phyloP scores from a whole-genome alignment of 2,329 filamentous ascomycete genomes.

The Colletotrichum costaricense region DNA sequence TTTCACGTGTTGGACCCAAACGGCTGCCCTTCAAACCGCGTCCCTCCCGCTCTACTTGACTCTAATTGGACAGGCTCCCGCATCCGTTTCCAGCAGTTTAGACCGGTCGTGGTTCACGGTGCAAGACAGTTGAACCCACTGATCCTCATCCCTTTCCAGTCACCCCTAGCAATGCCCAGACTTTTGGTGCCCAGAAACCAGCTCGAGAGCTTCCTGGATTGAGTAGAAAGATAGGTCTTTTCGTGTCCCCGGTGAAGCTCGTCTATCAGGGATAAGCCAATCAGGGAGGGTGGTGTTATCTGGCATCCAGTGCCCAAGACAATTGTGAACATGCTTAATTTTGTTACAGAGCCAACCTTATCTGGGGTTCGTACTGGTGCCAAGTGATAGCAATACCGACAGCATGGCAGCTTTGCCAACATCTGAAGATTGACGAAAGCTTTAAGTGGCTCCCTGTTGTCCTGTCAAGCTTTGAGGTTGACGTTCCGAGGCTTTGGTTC shows the following conservation, averaged over 20 bases:
- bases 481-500: neutral
- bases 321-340: slow-evolving; percentile 12
- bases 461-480: neutral
- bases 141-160: slow-evolving; percentile 2
- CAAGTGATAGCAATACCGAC: neutral
- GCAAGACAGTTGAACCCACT: neutral
- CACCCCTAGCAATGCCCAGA: neutral
- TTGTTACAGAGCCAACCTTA: slow-evolving; percentile 17
- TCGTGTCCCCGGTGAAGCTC: neutral
- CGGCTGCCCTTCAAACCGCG: neutral
- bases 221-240: neutral
- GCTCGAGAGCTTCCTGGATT: neutral
- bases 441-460: slow-evolving; percentile 11
- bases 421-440: neutral
- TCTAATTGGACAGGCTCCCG: neutral
- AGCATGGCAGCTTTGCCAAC: neutral
- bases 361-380: neutral
- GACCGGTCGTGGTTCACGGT: neutral
- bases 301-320: slow-evolving; percentile 14
- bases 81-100: neutral
- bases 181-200: neutral
- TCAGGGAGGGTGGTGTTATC: slow-evolving; percentile 18
- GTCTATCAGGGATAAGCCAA: neutral
- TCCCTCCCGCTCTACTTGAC: neutral
- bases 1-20: neutral